Percentiles rank a stretch among this genome's conserved stretches.
Conservation (phyloP, 495 filamentous ascomycete genomes). For the Oidiodendron maius region DNA sequence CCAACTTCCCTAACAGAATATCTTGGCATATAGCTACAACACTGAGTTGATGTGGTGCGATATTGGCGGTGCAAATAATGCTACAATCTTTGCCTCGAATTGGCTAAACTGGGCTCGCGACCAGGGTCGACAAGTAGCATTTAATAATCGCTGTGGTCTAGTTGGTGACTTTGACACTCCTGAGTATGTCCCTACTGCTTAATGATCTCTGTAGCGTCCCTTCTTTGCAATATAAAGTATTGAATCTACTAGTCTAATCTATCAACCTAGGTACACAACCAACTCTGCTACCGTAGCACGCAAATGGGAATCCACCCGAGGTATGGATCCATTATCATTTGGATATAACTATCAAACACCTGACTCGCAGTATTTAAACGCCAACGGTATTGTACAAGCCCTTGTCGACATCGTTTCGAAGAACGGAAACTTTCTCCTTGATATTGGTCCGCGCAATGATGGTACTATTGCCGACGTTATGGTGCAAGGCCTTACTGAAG, state of each 20-base stretch:
- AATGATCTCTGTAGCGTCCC: conserved; percentile 44
- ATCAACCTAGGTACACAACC: no score
- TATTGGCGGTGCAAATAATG: conserved; percentile 40
- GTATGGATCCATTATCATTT: background rate
- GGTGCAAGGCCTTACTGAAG: background rate
- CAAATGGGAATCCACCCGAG: conserved; percentile 48
- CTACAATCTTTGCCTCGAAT: conserved; percentile 36
- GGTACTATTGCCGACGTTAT: background rate
- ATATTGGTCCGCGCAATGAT: background rate
- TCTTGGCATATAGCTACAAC: conserved; percentile 28
- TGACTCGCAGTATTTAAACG: background rate
- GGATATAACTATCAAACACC: background rate
- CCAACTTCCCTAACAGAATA: background rate
- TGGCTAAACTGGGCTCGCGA: conserved; percentile 39
- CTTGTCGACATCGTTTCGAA: background rate
- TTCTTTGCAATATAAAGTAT: conserved; percentile 39
- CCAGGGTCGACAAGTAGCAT: conserved; percentile 38
- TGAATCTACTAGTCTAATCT: no score
- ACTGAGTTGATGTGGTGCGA: conserved; percentile 57
- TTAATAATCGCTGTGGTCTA: conserved; percentile 52
- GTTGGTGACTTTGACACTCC: no score
- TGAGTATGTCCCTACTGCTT: conserved; percentile 38
- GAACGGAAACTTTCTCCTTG: background rate
- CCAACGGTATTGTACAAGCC: background rate
- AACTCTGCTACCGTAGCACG: no score